Base-by-base conservation (phyloP, 805 yeast species). In the Candida nitratophila region DNA sequence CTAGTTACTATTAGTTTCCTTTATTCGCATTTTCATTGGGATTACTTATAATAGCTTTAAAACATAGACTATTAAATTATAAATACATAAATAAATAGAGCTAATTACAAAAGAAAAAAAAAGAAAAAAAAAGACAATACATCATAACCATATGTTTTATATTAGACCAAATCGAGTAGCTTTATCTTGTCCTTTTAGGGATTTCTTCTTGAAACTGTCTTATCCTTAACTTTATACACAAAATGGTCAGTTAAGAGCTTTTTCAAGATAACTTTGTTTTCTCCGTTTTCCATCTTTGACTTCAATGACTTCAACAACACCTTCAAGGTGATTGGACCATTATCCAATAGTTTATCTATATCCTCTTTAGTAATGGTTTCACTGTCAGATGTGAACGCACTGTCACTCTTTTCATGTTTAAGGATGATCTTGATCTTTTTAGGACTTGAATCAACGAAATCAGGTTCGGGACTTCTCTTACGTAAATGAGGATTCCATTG, bases 401-500 rank as follows among this genome's bases (percentile, higher is more conserved):
- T 37, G 51, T 60, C 43, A n/a, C 49, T 24, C 47, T 59, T 57
- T 52, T 60, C 44, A n/a, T 50, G 32, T 48, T 60, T 58, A 2
- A 57, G 40, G 35, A 54, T 54, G 42, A 56, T 47, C 43, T 48
- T 50, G 44, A 59, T 44, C 48, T 62, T 65, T 47, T 65, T 69
- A 10, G 58, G 40, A 11, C 61, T 53, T n/a, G 57, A 50, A 7
- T 47, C 53, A 16, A 40, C 40, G 38, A 14, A 22, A 1, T 47
- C 53, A 10, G 50, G 44, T 4, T 47, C 20, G 37, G 43, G n/a
- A 46, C 53, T 36, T 53, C 66, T 44, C 60, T 74, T 48, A 3
- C 69, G 70, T 11, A 69, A 69, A 30, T 61, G 59, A 20, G 96
- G 91, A 62, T 83, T 83, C 96, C 96, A 90, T 43, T 80, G 86